phyloP scores from a whole-genome alignment of 371 early-diverging fungal genomes.

The Syncephalastrum racemosum region DNA sequence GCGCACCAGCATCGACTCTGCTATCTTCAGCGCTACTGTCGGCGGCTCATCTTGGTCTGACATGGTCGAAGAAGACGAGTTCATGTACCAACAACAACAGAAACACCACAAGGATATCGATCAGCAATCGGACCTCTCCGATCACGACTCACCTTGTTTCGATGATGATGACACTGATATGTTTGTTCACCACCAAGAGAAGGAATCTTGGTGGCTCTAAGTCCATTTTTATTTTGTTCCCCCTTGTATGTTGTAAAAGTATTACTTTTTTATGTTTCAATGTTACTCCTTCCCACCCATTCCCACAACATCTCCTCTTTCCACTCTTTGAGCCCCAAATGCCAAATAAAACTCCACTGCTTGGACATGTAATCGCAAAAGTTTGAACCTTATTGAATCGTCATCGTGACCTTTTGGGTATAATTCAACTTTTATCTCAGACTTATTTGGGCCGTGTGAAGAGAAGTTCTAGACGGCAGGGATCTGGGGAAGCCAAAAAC shows the following conservation, averaged over 20 bases:
- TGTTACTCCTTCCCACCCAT: no score
- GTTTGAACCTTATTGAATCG: no score
- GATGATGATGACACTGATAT: conserved; percentile 36
- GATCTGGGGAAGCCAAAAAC: no score
- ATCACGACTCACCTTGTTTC: conserved; percentile 13
- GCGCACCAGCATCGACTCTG: conserved; percentile 42
- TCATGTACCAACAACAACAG: background rate
- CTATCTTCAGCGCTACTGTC: conserved; percentile 32
- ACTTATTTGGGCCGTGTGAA: no score
- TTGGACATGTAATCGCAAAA: no score
- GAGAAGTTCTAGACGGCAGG: no score
- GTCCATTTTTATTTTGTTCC: conserved; percentile 12
- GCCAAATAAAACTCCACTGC: no score
- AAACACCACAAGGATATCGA: background rate
- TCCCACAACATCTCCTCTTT: no score
- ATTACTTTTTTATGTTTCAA: no score
- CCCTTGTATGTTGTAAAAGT: background rate
- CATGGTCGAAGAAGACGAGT: conserved; percentile 40
- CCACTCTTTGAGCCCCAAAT: no score
- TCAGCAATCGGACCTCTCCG: background rate
- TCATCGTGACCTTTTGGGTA: no score
- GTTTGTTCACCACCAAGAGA: conserved; percentile 44
- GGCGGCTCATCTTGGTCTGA: conserved; percentile 41
- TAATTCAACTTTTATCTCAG: no score
- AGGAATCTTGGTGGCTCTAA: conserved; percentile 50